Evolutionary conservation across 345 rosid species (phyloP), one percentile per base, ranked within the genome.

Genomic region (Anastatica hierochuntica): DNA sequence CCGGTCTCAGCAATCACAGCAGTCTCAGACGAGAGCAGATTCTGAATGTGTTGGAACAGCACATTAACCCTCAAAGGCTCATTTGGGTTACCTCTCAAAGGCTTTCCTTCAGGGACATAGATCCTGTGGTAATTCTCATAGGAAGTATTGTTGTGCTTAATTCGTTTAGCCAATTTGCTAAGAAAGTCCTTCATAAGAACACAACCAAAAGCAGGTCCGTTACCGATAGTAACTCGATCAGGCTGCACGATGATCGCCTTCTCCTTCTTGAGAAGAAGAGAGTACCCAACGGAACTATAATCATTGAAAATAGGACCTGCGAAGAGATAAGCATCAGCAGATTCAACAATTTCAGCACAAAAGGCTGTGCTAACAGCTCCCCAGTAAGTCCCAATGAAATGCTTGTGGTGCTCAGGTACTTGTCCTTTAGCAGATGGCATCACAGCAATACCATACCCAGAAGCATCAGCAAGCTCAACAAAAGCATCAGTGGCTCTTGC

Each of bases 351-450:
- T 63, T 76, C 79, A 8, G 72, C 63, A 8, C 79, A 81, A 12
- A 74, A 78, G 4, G 79, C 61, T 4, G 78, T 72, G 47, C 88
- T 69, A 10, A 76, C 75, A 4, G 64, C 72, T 46, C 87, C 87
- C 87, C 84, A 78, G 37, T 81, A 78, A 17, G 78, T 78, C 4
- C 87, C 84, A 0, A 81, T 68, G 37, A 78, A 81, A 20, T 66
- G 81, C 15, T 69, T 63, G 20, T 72, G 84, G 18, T 81, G 58
- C 63, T 81, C 87, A 10, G 76, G 76, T 4, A 81, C 72, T 21
- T 76, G 74, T 33, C 87, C 84, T 36, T 81, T 81, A 9, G 76
- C 84, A 5, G 78, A 69, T 4, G 88, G 84, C 88, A 81, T 76
- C 67, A 63, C 73, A 8, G 80, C 79, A 0, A 76, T 13, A 2